Evolutionary conservation across 2,329 filamentous ascomycete species (phyloP), one percentile per base, ranked within the genome.

Genomic region (Dothidotthia symphoricarpi): DNA sequence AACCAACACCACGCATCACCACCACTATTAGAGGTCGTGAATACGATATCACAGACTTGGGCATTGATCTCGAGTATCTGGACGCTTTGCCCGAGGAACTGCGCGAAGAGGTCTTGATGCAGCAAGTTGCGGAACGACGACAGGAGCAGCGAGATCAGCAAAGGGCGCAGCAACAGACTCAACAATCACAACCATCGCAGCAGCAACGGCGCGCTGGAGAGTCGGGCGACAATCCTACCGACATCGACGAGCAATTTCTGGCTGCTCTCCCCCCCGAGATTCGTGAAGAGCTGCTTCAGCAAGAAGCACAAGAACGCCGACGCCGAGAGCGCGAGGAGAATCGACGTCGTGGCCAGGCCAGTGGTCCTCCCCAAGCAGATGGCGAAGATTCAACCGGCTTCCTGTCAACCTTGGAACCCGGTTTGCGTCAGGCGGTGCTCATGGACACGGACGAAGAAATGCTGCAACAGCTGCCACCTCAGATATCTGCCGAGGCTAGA

Each of bases 31-130:
- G 90, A 43, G 91, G 90, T 16, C 85, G 86, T 47, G 83, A 93
- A 56, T 80, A 95, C 36, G 93, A 98, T 64, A 93, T 98, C 32
- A 98, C 93, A 0, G 87, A 88, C 44, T 77, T 98, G 45, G 90
- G 91, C 32, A 97, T 98, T 54, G 93, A 98, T 61, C 80, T 86
- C 12, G 90, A 95, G 39, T 98, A 96, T 67, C 80, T 98, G 6
- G 88, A 93, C 42, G 94, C 91, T n/a, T 73, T 98, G n/a, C 93
- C 93, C 0, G 93, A 98, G 55, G 94, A 98, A 45, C 83, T 97
- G 61, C 80, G 93, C 30, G 91, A 97, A 66, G 93, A 98, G 63
- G 93, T 98, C 32, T 87, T 98, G 49, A 88, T 94, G 64, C 83
- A 90, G 46, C 89, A 95, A 42, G 80, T 95, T 47, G 88, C 86